These are phyloP conservation scores for Lyophyllum atratum DNA, from an alignment of 768 basidiomycete genomes.

Conservation along the genomic window DNA sequence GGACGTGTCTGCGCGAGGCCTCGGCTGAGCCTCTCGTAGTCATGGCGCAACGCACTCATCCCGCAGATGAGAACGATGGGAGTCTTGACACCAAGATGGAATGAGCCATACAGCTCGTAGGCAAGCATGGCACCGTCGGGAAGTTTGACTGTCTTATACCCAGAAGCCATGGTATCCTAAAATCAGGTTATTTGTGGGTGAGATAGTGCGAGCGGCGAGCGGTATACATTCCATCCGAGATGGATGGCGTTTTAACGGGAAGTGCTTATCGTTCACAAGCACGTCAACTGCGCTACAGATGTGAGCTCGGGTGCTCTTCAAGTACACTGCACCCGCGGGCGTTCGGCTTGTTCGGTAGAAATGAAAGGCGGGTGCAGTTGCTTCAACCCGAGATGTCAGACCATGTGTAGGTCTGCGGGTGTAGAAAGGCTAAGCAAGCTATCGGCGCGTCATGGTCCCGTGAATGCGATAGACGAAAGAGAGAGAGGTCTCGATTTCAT, in stretches of 20 bases:
- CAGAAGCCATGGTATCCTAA: conserved; percentile 20
- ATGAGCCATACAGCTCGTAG: too few species aligned
- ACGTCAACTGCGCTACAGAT: conserved; percentile 5
- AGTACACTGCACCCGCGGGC: conserved; percentile 13
- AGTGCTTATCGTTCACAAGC: conserved; percentile 1
- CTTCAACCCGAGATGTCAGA: not conserved
- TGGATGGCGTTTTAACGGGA: conserved; percentile 1
- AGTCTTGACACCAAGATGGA: too few species aligned
- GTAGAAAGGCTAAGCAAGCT: not conserved
- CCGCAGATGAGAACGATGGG: too few species aligned
- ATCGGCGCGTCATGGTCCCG: not conserved
- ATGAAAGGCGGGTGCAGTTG: conserved; percentile 9
- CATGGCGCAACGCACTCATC: too few species aligned
- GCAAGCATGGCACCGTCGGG: conserved; percentile 44
- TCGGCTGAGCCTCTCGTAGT: too few species aligned
- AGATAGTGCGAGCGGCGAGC: not conserved
- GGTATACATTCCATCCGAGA: not conserved
- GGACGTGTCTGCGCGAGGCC: too few species aligned
- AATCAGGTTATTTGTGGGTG: not conserved
- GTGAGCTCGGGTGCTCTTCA: conserved; percentile 3
- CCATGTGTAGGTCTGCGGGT: conserved; percentile 1
- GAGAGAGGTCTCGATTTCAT: not conserved
- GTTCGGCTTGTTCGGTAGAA: not conserved
- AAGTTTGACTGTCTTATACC: conserved; percentile 28
- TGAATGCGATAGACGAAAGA: not conserved